Percentiles rank a stretch among this genome's conserved stretches.
Evolutionary conservation across 305 asterid genomes (phyloP).

Genomic region (Fraxinus latifolia): DNA sequence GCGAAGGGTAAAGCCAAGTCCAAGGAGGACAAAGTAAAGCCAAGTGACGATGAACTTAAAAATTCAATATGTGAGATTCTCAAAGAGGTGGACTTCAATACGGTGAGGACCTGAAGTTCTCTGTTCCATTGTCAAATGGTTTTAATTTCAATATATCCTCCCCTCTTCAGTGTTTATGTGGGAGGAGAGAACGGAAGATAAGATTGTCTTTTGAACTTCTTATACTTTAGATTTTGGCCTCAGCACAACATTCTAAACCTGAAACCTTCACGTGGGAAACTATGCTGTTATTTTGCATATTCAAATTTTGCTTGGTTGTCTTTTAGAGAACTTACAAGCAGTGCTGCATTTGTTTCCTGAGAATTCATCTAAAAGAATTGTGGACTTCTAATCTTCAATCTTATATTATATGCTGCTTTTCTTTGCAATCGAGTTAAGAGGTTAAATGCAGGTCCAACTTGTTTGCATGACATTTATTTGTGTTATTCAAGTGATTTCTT

Average conservation of each 20-base stretch:
- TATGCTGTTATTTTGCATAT: not conserved
- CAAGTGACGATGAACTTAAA: conserved; percentile 30
- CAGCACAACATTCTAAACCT: not conserved
- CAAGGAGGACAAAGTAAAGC: conserved; percentile 24
- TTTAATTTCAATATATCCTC: not conserved
- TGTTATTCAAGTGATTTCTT: not conserved
- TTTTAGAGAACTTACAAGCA: not conserved
- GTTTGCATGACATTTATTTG: not conserved
- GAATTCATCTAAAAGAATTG: not conserved
- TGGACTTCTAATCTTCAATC: not conserved
- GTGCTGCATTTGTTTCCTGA: not conserved
- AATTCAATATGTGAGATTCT: conserved; percentile 27
- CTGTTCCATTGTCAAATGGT: not conserved
- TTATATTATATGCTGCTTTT: no score
- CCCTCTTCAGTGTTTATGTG: not conserved
- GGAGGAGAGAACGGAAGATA: not conserved
- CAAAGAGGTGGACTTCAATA: conserved; percentile 31
- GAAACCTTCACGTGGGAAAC: not conserved
- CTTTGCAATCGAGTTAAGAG: not conserved
- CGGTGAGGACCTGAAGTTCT: conserved; percentile 22
- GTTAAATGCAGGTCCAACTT: not conserved
- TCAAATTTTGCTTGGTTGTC: not conserved
- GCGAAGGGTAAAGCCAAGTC: conserved; percentile 29
- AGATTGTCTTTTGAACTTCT: not conserved
- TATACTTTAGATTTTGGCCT: not conserved